Percentiles rank a stretch among this genome's conserved stretches.
Evolutionary conservation across 495 filamentous ascomycete species (phyloP).

Genomic region (Endocarpon pusillum): DNA sequence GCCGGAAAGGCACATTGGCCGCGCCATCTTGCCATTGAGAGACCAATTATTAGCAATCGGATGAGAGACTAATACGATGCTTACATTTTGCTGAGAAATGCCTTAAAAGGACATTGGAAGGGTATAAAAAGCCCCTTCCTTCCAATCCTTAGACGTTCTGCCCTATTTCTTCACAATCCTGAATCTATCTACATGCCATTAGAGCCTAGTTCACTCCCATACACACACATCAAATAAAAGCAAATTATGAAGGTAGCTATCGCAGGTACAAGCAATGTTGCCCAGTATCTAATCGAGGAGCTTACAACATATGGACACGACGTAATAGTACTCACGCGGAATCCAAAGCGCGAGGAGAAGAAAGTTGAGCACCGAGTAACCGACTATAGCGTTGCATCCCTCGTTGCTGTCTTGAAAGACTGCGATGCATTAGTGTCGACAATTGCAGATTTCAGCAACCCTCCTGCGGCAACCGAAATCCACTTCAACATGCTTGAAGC

Average conservation of each 20-base stretch:
- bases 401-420: slow-evolving; percentile 1
- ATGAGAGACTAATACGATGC: too few species aligned
- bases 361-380: slow-evolving; percentile 3
- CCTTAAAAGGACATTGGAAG: too few species aligned
- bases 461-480: neutral
- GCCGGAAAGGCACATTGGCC: too few species aligned
- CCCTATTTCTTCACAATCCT: too few species aligned
- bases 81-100: too few species aligned
- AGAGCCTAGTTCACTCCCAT: too few species aligned
- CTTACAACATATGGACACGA: slow-evolving; percentile 2
- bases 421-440: slow-evolving; percentile 7
- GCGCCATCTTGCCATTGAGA: too few species aligned
- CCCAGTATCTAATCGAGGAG: slow-evolving; percentile 6
- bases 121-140: too few species aligned
- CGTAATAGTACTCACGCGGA: slow-evolving; percentile 4
- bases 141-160: too few species aligned
- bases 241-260: slow-evolving; percentile 7
- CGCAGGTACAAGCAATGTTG: slow-evolving; percentile 6
- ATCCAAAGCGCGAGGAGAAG: slow-evolving; percentile 1
- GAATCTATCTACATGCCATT: too few species aligned
- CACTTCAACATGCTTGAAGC: slow-evolving; percentile 7
- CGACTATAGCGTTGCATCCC: slow-evolving; percentile 4
- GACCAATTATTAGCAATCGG: too few species aligned
- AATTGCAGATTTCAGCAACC: neutral
- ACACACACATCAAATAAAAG: neutral